Percentiles rank a stretch among this genome's conserved stretches.
Conservation (phyloP, 371 early-diverging fungal species). For the Saksenaea vasiformis region DNA sequence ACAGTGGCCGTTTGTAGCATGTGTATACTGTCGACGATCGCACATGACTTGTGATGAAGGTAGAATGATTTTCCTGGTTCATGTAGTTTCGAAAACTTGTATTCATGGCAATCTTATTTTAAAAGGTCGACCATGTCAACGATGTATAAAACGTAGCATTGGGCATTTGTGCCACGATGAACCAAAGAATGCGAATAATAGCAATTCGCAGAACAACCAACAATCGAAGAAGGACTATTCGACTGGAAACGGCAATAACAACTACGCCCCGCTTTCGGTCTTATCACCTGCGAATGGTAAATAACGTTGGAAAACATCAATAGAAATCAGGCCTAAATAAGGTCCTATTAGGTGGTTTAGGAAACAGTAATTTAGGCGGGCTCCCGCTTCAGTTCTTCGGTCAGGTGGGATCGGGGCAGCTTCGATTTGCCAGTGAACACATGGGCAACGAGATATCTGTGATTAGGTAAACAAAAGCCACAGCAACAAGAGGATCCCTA, state of each 20-base stretch:
- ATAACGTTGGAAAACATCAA: conserved; percentile 18
- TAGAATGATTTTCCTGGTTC: conserved; percentile 16
- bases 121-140: conserved; percentile 85
- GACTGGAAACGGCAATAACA: conserved; percentile 2
- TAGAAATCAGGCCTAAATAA: not conserved
- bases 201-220: conserved; percentile 27
- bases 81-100: not conserved
- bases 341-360: not conserved
- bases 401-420: conserved; percentile 59
- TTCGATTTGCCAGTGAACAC: conserved; percentile 76
- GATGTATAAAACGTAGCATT: conserved; percentile 92
- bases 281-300: conserved; percentile 14
- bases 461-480: conserved; percentile 48
- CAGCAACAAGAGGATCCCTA: not conserved
- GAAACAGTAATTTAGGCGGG: conserved; percentile 35
- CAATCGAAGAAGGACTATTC: conserved; percentile 14
- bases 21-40: conserved; percentile 57
- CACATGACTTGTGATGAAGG: conserved; percentile 88
- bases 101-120: no score
- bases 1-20: not conserved
- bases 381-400: conserved; percentile 48
- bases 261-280: not conserved
- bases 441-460: conserved; percentile 84
- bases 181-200: conserved; percentile 42
- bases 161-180: conserved; percentile 92